Conservation (phyloP, 352 stramenopile species). For the Phytophthora aleatoria region DNA sequence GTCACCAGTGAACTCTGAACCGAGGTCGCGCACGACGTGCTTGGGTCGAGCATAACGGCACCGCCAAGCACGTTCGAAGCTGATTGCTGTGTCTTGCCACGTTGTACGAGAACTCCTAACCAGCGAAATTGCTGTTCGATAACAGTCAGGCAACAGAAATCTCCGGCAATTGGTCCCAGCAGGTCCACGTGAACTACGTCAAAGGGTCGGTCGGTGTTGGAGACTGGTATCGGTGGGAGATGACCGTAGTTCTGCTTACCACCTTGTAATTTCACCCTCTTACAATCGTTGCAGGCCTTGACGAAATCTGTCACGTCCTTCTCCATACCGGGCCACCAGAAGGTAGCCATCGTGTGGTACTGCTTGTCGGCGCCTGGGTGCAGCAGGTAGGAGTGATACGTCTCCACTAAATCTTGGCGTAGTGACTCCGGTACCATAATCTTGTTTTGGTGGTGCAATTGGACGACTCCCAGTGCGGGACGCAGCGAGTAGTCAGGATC, state of each 20-base stretch:
- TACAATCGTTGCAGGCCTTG: constrained; percentile 3
- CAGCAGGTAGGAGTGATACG: constrained; percentile 7
- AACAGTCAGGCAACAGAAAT: constrained; percentile 9
- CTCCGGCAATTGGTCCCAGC: not conserved
- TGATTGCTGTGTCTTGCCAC: not conserved
- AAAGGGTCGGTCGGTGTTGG: constrained; percentile 8
- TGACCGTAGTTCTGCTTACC: constrained; percentile 15
- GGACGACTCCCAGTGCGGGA: no score
- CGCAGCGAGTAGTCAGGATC: no score
- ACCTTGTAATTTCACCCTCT: constrained; percentile 15
- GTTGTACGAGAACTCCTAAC: constrained; percentile 13
- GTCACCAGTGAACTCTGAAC: constrained; percentile 10
- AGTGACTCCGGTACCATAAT: no score
- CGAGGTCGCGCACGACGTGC: constrained; percentile 8
- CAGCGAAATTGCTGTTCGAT: constrained; percentile 18
- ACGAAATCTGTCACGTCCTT: not conserved
- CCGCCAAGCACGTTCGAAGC: constrained; percentile 13
- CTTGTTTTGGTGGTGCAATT: no score
- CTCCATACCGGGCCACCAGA: constrained; percentile 18
- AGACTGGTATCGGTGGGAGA: not conserved
- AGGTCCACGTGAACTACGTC: constrained; percentile 19
- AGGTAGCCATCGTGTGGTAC: constrained; percentile 5
- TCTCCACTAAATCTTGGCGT: no score
- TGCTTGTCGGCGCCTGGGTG: constrained; percentile 10
- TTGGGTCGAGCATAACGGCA: constrained; percentile 12